These are phyloP conservation scores for Eucalyptus pumila DNA, from an alignment of 345 rosid genomes.

Conservation along the genomic window DNA sequence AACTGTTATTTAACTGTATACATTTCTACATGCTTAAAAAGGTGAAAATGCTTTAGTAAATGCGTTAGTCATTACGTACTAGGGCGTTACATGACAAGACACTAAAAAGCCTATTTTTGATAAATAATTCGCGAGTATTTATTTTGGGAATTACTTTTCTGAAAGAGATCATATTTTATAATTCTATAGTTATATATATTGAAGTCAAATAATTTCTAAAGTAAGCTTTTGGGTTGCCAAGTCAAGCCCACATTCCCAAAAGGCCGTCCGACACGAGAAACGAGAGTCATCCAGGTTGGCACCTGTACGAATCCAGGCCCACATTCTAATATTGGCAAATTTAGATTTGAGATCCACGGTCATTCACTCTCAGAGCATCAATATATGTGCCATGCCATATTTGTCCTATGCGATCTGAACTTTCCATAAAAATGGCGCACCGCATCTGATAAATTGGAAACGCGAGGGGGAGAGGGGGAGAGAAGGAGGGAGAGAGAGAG, in stretches of 20 bases:
- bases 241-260: not conserved
- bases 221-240: not conserved
- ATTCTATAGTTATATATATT: not conserved
- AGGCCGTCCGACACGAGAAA: not conserved
- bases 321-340: not conserved
- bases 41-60: too few relatives aligned
- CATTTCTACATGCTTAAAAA: too few relatives aligned
- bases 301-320: not conserved
- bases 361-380: not conserved
- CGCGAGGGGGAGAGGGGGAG: not conserved
- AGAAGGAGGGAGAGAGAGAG: not conserved
- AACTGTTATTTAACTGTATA: accelerated
- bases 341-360: not conserved
- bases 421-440: not conserved
- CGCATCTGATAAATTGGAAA: not conserved
- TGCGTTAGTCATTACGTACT: accelerated
- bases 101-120: not conserved
- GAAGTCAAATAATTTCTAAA: not conserved
- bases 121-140: not conserved
- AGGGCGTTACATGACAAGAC: not conserved
- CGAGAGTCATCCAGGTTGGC: not conserved
- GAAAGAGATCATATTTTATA: not conserved
- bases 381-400: not conserved
- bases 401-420: not conserved
- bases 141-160: not conserved